These are phyloP conservation scores for Starmerella bombi DNA, from an alignment of 805 yeast genomes.

Conservation along the genomic window DNA sequence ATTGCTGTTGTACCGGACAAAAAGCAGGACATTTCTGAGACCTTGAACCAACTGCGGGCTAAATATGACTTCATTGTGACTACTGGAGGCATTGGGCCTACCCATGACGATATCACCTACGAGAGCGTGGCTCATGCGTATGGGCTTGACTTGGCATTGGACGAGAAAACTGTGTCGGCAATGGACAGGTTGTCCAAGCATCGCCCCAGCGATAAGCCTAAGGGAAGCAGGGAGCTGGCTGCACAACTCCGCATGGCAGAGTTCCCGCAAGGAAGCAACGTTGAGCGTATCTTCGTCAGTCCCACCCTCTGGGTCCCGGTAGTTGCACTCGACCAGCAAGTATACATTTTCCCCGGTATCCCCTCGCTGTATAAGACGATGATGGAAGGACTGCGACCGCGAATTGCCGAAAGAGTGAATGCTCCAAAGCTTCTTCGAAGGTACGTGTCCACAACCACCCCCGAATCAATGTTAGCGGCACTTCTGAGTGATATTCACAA, in stretches of 20 bases:
- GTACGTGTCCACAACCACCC: constrained; percentile 44
- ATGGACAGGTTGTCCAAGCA: constrained; percentile 36
- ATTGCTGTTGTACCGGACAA: constrained; percentile 72
- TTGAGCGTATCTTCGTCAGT: constrained; percentile 29
- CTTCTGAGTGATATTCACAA: constrained; percentile 42
- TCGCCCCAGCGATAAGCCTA: constrained; percentile 15
- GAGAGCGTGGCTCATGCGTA: constrained; percentile 58
- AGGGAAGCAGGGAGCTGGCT: constrained; percentile 31
- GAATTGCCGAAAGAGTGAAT: constrained; percentile 30
- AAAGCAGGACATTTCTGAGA: constrained; percentile 44
- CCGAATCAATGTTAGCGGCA: constrained; percentile 62
- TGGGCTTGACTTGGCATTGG: constrained; percentile 37
- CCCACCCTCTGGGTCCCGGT: constrained; percentile 74
- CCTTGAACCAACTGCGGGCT: constrained; percentile 35
- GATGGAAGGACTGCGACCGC: constrained; percentile 34
- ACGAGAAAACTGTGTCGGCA: constrained; percentile 43
- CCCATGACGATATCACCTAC: constrained; percentile 84
- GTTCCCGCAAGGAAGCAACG: constrained; percentile 40
- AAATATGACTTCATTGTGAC: constrained; percentile 59
- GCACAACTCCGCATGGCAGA: constrained; percentile 74
- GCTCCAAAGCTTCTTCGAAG: constrained; percentile 30
- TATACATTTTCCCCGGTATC: constrained; percentile 71
- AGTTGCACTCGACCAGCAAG: constrained; percentile 49
- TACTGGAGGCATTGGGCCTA: constrained; percentile 69
- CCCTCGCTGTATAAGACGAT: constrained; percentile 57